A percentile compares a stretch with the other conserved stretches of the same genome.
Evolutionary conservation across 2,329 filamentous ascomycete genomes (phyloP).

Genomic region (Fusarium sterilihyphosum): DNA sequence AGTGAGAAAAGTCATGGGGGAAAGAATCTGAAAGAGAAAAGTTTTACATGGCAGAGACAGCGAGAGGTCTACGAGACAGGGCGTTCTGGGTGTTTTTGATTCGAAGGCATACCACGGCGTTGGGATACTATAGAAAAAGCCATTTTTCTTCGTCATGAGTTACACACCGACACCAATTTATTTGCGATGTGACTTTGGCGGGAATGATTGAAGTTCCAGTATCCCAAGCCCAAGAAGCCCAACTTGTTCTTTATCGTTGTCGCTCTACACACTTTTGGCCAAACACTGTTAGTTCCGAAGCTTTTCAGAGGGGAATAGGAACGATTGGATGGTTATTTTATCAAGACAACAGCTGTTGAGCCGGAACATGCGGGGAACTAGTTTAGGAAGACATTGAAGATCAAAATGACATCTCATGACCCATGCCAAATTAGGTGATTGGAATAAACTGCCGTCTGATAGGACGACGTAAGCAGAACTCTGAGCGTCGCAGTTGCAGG

Average conservation of each 20-base stretch:
- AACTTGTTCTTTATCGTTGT: not conserved
- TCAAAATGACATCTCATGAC: conserved; percentile 4
- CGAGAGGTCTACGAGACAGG: conserved; percentile 29
- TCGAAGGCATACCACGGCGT: conserved; percentile 41
- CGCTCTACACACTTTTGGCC: conserved; percentile 1
- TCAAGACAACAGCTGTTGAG: not conserved
- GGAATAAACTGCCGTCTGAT: conserved; percentile 23
- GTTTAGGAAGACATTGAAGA: conserved; percentile 2
- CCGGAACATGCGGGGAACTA: conserved; percentile 7
- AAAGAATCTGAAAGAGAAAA: conserved; percentile 5
- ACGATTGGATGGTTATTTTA: not conserved
- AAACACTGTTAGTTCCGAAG: not conserved
- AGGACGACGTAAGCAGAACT: conserved; percentile 18
- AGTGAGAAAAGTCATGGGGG: not conserved
- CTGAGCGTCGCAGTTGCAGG: not conserved
- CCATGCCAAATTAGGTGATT: conserved; percentile 18
- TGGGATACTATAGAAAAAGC: conserved; percentile 36
- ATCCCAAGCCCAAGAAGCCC: conserved; percentile 7
- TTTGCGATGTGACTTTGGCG: conserved; percentile 21
- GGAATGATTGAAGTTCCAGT: conserved; percentile 17
- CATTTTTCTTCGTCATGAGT: conserved; percentile 34
- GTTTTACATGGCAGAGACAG: conserved; percentile 21
- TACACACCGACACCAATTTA: conserved; percentile 14
- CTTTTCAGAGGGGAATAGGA: conserved; percentile 5
- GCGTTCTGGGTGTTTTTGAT: conserved; percentile 40